Base-by-base conservation (phyloP, 495 filamentous ascomycete species). In the Evernia prunastri region DNA sequence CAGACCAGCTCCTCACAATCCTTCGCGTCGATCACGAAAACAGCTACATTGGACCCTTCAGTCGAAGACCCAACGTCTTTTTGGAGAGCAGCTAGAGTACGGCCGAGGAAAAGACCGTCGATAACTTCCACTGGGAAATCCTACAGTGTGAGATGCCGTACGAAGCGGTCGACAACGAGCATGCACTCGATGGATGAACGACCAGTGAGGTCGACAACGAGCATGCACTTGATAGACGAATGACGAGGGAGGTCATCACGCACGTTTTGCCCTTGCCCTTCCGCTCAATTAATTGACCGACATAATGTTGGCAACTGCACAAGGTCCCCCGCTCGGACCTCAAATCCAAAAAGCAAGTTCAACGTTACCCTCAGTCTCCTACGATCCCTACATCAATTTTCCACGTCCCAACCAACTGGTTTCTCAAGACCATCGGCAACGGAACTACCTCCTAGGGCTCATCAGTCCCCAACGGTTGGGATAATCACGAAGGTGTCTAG, bases 261-360 rank as follows among this genome's bases (percentile, higher is more conserved):
- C 56, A 63, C 63, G 35, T 68, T 36, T 37, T 70, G 57, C 79
- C 79, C 18, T 82, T 75, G 79, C 73, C 82, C 11, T 82, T 81
- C 78, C 37, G n/a, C n/a, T n/a, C n/a, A n/a, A n/a, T 82, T 80
- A 71, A 81, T 84, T 47, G 81, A 84, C 64, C 72, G 80, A 36
- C 73, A 68, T 68, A 82, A 83, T 61, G 82, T 82, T 57, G 80
- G 80, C 54, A 79, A 79, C n/a, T 60, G 76, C 78, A 25, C 70
- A 76, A 56, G 78, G 80, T 4, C 68, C 82, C n/a, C 29, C 61
- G 68, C 54, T 66, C 72, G 27, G 74, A 78, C 43, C 77, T 82
- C 29, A 47, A 75, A 11, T 75, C 82, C 18, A 68, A 73, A 76
- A 33, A 76, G 73, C 20, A 66, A 72, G 53, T 80, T 71, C 74